Evolutionary conservation across 129 eudicot species (phyloP).

Genomic region (Chrysanthemum makinoi): DNA sequence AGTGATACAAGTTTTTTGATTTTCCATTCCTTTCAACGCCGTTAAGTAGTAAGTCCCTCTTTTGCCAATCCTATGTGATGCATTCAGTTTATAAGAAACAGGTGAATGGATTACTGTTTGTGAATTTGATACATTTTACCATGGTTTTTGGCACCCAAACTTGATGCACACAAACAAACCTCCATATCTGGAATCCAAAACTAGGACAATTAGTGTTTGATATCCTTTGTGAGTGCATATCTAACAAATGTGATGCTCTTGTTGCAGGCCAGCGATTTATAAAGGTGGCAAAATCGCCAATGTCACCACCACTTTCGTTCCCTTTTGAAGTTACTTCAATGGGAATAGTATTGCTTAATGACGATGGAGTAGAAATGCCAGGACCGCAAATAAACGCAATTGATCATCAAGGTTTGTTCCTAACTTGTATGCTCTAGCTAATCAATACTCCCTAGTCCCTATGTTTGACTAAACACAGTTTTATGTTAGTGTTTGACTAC

Average conservation of each 20-base stretch:
- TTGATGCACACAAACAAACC: background rate
- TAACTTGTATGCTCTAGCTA: background rate
- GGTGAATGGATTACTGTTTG: background rate
- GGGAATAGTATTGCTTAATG: constrained; percentile 65
- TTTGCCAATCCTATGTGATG: too few species aligned
- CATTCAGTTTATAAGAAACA: background rate
- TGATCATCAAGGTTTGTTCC: constrained; percentile 57
- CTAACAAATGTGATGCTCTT: constrained; percentile 5
- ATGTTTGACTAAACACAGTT: background rate
- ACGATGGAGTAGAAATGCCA: constrained; percentile 61
- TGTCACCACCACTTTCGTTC: constrained; percentile 77
- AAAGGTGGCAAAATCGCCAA: constrained; percentile 88
- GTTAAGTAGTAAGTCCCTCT: too few species aligned
- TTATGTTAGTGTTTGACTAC: background rate
- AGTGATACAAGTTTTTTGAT: too few species aligned
- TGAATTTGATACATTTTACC: too few species aligned
- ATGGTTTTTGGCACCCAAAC: too few species aligned
- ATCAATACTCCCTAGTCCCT: background rate
- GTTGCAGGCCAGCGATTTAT: constrained; percentile 68
- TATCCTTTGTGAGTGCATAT: background rate
- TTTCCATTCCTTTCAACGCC: too few species aligned
- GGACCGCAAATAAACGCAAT: constrained; percentile 72
- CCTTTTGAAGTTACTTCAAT: constrained; percentile 53
- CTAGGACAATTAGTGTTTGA: background rate
- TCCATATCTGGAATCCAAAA: background rate